Percentiles rank a stretch among this genome's conserved stretches.
These are phyloP conservation scores for Obba rivulosa DNA, from an alignment of 768 basidiomycete species.

Conservation along the genomic window DNA sequence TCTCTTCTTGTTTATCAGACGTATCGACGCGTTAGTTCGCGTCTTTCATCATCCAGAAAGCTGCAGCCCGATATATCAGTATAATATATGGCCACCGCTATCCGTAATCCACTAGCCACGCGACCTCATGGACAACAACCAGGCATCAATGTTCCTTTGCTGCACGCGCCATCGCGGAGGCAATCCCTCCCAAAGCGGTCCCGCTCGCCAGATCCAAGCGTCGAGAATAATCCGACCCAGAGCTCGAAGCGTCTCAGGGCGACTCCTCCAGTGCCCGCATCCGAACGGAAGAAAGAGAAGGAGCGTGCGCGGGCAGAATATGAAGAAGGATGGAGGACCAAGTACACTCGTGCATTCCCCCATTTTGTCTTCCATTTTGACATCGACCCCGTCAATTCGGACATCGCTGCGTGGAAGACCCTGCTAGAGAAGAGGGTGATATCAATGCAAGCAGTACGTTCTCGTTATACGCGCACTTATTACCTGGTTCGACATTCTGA, in stretches of 20 bases:
- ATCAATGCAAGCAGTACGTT: conserved; percentile 74
- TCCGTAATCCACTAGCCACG: conserved; percentile 44
- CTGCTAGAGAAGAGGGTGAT: conserved; percentile 51
- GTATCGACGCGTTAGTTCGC: too few species aligned
- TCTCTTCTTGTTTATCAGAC: conserved; percentile 5
- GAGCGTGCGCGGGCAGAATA: conserved; percentile 47
- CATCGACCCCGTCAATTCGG: conserved; percentile 40
- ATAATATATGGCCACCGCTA: conserved; percentile 40
- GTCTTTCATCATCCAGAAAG: conserved; percentile 8
- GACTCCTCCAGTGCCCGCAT: conserved; percentile 10
- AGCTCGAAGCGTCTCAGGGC: conserved; percentile 42
- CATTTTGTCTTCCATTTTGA: conserved; percentile 85
- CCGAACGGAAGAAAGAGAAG: conserved; percentile 38
- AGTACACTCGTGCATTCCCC: conserved; percentile 84
- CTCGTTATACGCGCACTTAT: background rate
- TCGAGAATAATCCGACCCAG: conserved; percentile 24
- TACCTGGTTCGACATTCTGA: background rate
- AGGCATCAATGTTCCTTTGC: conserved; percentile 25
- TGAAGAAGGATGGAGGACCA: conserved; percentile 70
- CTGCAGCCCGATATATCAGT: background rate
- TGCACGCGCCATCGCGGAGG: conserved; percentile 19
- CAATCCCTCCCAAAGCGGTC: conserved; percentile 38
- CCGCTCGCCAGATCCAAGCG: conserved; percentile 43
- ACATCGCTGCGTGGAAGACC: conserved; percentile 30
- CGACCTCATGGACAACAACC: conserved; percentile 33